A percentile compares a stretch with the other conserved stretches of the same genome.
phyloP scores from a whole-genome alignment of 2,329 filamentous ascomycete genomes.

The Colletotrichum australisinense region DNA sequence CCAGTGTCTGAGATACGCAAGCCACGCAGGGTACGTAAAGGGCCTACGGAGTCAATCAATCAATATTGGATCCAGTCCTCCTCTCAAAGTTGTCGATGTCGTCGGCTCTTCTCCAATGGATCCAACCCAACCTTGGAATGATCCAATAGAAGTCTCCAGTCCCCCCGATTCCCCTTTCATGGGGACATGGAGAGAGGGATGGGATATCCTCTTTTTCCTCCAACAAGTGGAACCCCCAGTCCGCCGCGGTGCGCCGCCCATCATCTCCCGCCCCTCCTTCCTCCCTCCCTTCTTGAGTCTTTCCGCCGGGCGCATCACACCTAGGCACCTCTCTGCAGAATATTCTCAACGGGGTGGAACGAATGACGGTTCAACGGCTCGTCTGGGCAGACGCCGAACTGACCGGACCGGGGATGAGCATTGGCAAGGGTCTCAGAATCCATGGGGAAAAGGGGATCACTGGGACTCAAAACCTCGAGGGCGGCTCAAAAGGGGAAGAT shows the following conservation, averaged over 20 bases:
- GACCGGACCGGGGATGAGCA: not conserved
- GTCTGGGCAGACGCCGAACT: not conserved
- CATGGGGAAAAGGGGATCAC: not conserved
- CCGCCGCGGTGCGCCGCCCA: constrained; percentile 18
- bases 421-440: not conserved
- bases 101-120: not conserved
- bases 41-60: constrained; percentile 6
- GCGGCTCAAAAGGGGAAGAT: not conserved
- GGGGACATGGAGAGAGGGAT: not conserved
- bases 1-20: not conserved
- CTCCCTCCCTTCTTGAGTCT: not conserved
- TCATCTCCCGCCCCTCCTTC: not conserved
- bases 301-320: constrained; percentile 14
- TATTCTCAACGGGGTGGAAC: constrained; percentile 10
- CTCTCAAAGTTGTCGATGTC: not conserved
- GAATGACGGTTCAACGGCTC: not conserved
- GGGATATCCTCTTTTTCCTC: not conserved
- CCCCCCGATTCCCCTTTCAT: not conserved
- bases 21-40: constrained; percentile 3
- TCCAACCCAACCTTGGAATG: not conserved
- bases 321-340: constrained; percentile 4
- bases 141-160: not conserved
- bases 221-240: not conserved
- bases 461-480: not conserved
- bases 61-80: not conserved